phyloP scores from a whole-genome alignment of 2,329 filamentous ascomycete genomes.

The Sarocladium oryzae region DNA sequence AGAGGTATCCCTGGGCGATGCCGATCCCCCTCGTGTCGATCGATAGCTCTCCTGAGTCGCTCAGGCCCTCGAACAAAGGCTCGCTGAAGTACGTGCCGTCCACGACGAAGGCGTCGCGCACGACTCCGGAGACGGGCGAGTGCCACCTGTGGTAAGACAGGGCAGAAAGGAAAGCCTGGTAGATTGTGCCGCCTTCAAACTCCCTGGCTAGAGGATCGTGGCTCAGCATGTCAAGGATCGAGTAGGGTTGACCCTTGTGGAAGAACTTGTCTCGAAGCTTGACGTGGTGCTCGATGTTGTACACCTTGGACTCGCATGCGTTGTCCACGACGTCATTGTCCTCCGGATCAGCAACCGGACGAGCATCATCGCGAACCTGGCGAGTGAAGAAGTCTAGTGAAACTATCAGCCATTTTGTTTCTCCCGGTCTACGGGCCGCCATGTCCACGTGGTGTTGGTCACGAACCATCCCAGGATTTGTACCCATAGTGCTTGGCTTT shows the following conservation, averaged over 20 bases:
- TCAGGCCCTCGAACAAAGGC: slow-evolving; percentile 31
- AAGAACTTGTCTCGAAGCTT: slow-evolving; percentile 57
- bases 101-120: slow-evolving; percentile 50
- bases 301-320: slow-evolving; percentile 58
- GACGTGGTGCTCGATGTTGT: slow-evolving; percentile 42
- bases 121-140: slow-evolving; percentile 55
- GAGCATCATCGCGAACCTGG: slow-evolving; percentile 41
- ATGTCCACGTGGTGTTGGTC: no score
- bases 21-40: slow-evolving; percentile 38
- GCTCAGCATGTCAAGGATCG: slow-evolving; percentile 55
- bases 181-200: slow-evolving; percentile 59
- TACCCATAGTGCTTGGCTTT: slow-evolving; percentile 49
- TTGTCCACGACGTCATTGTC: slow-evolving; percentile 52
- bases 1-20: slow-evolving; percentile 59
- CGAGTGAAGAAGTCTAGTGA: slow-evolving; percentile 57
- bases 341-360: slow-evolving; percentile 51
- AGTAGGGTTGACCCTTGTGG: slow-evolving; percentile 65
- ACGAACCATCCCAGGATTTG: slow-evolving; percentile 57
- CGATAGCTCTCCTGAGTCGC: slow-evolving; percentile 21
- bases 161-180: slow-evolving; percentile 63
- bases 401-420: background rate
- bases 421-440: no score
- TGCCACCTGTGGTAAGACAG: slow-evolving; percentile 70
- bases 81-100: slow-evolving; percentile 66
- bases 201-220: slow-evolving; percentile 44